phyloP scores from a whole-genome alignment of 1,284 basidiomycete genomes.

The Schizophyllum commune region DNA sequence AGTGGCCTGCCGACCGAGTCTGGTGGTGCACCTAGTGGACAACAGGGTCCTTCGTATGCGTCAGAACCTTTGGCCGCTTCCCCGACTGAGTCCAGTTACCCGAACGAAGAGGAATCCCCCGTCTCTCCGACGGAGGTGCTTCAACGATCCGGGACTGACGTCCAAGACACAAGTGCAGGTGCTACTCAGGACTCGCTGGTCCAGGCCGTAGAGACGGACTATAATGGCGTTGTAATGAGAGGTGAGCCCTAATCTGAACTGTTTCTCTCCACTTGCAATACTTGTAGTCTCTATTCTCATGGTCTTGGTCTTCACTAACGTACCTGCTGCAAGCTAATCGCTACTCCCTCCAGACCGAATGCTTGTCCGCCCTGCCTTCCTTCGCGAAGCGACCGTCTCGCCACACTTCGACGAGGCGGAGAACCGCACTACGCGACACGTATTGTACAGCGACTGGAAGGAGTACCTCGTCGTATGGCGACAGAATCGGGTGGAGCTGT shows the following conservation, averaged over 20 bases:
- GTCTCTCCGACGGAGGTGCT: conserved; percentile 50
- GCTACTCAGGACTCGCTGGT: conserved; percentile 28
- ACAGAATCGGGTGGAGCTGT: conserved; percentile 66
- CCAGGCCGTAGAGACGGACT: conserved; percentile 15
- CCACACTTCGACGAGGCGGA: conserved; percentile 59
- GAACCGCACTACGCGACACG: conserved; percentile 51
- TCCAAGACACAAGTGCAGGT: conserved; percentile 56
- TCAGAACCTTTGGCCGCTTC: no score
- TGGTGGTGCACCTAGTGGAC: no score
- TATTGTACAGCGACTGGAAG: conserved; percentile 63
- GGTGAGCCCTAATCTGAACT: conserved; percentile 31
- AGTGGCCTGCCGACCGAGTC: background rate
- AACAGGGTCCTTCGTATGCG: no score
- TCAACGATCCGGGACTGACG: conserved; percentile 38
- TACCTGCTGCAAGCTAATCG: conserved; percentile 8
- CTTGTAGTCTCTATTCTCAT: no score
- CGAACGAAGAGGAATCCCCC: background rate
- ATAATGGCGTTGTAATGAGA: conserved; percentile 50
- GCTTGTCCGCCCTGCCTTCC: conserved; percentile 56
- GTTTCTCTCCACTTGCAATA: no score
- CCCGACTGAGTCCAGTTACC: no score
- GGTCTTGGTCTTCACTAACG: background rate
- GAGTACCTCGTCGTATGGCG: conserved; percentile 81
- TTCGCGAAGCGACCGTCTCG: conserved; percentile 48
- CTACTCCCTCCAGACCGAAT: conserved; percentile 58